These are phyloP conservation scores for Myriangium duriaei DNA, from an alignment of 2,329 filamentous ascomycete species.

Conservation along the genomic window DNA sequence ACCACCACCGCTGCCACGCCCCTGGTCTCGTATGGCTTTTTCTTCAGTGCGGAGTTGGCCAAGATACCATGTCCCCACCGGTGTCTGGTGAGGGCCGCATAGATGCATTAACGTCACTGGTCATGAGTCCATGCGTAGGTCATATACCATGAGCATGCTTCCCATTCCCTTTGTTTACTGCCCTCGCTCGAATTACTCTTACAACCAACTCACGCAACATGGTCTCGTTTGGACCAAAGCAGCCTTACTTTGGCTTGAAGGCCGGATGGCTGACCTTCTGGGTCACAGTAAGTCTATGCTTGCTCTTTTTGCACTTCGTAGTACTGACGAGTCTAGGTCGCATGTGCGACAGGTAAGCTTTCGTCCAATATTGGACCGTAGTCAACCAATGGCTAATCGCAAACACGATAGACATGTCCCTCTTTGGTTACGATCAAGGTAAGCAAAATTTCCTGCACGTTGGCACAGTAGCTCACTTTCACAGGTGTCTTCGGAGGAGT, in stretches of 20 bases:
- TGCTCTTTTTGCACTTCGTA: slow-evolving; percentile 12
- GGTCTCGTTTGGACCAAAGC: background rate
- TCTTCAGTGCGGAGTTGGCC: no score
- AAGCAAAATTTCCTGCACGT: background rate
- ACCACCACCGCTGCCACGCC: no score
- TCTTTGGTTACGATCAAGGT: slow-evolving; percentile 24
- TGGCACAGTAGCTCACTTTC: slow-evolving; percentile 20
- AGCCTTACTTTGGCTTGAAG: slow-evolving; percentile 41
- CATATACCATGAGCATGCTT: background rate
- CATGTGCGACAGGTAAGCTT: slow-evolving; percentile 35
- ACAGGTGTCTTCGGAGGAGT: slow-evolving; percentile 44
- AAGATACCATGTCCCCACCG: no score
- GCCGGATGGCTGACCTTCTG: slow-evolving; percentile 45
- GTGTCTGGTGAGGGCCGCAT: no score
- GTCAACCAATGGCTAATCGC: no score
- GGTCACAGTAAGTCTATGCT: slow-evolving; percentile 30
- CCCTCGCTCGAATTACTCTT: background rate
- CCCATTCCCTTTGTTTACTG: background rate
- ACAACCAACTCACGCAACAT: background rate
- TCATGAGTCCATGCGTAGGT: background rate
- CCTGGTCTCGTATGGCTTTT: no score
- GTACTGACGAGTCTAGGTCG: slow-evolving; percentile 21
- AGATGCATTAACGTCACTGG: background rate
- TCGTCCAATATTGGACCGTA: no score
- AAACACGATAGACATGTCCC: slow-evolving; percentile 34